A percentile compares a stretch with the other conserved stretches of the same genome.
Conservation (phyloP, 495 filamentous ascomycete species). For the Neurospora pannonica region DNA sequence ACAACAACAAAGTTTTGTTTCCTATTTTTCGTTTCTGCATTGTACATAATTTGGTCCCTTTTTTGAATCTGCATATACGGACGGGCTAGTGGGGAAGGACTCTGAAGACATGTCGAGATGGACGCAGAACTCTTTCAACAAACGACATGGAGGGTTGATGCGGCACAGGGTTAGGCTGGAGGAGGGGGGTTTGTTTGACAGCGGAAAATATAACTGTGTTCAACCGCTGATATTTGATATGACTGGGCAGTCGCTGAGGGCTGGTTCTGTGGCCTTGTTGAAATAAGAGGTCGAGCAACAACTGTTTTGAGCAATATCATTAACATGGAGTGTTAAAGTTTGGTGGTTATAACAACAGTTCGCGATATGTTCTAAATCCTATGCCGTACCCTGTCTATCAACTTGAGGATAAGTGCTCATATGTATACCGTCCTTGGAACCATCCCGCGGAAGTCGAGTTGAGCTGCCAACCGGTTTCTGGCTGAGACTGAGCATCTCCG, state of each 20-base stretch:
- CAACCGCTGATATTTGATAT: neutral
- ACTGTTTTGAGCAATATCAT: neutral
- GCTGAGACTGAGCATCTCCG: neutral
- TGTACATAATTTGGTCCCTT: conserved; percentile 6
- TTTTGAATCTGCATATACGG: conserved; percentile 4
- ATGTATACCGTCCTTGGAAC: neutral
- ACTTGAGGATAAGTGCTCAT: neutral
- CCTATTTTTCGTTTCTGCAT: neutral
- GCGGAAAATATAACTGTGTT: neutral
- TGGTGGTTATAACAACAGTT: neutral
- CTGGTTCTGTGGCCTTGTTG: neutral
- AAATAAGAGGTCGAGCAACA: neutral
- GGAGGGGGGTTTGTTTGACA: neutral
- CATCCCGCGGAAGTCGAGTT: neutral
- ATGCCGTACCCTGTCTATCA: neutral
- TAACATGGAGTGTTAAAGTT: neutral
- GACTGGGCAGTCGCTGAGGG: neutral
- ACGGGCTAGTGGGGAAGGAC: neutral
- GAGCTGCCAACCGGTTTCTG: neutral
- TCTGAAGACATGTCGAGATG: neutral
- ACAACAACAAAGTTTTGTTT: neutral
- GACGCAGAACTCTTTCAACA: neutral
- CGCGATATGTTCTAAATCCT: neutral
- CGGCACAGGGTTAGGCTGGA: neutral
- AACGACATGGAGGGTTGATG: neutral